Conservation (phyloP, 257 asterid species). For the Ilex aquifolium region DNA sequence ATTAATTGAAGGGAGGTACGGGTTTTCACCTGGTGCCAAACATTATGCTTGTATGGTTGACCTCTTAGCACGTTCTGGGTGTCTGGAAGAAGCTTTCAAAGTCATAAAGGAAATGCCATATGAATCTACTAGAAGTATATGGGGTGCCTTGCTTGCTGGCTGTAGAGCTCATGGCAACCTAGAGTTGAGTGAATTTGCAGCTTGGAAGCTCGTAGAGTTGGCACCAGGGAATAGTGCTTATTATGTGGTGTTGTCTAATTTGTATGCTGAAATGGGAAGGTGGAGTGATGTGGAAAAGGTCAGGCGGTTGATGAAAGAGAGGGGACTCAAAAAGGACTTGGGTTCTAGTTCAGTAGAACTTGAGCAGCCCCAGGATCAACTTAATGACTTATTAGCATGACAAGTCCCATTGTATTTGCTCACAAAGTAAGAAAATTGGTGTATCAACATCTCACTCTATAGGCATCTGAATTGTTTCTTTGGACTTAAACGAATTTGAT, state of each 20-base stretch:
- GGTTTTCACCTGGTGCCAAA: constrained; percentile 49
- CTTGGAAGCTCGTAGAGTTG: constrained; percentile 59
- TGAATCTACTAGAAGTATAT: constrained; percentile 43
- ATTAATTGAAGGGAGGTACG: constrained; percentile 32
- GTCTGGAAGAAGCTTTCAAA: constrained; percentile 40
- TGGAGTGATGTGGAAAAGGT: constrained; percentile 53
- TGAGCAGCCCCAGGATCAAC: constrained; percentile 14
- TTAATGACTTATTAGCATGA: constrained; percentile 18
- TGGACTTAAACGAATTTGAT: no score
- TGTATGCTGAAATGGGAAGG: constrained; percentile 55
- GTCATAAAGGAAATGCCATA: constrained; percentile 49
- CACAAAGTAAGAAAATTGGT: no score
- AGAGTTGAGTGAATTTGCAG: constrained; percentile 55
- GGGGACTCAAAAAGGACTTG: constrained; percentile 44
- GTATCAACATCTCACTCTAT: no score
- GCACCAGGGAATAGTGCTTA: constrained; percentile 46
- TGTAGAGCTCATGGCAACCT: constrained; percentile 40
- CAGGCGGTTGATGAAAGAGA: constrained; percentile 40
- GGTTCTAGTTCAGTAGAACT: constrained; percentile 48
- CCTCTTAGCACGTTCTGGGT: constrained; percentile 45
- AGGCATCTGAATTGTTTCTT: no score
- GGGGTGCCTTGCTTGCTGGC: constrained; percentile 67
- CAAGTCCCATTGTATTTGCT: not conserved
- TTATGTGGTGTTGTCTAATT: constrained; percentile 45
- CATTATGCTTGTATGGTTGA: constrained; percentile 65